phyloP scores from a whole-genome alignment of 176 grass and related monocot genomes.

The Typha latifolia region DNA sequence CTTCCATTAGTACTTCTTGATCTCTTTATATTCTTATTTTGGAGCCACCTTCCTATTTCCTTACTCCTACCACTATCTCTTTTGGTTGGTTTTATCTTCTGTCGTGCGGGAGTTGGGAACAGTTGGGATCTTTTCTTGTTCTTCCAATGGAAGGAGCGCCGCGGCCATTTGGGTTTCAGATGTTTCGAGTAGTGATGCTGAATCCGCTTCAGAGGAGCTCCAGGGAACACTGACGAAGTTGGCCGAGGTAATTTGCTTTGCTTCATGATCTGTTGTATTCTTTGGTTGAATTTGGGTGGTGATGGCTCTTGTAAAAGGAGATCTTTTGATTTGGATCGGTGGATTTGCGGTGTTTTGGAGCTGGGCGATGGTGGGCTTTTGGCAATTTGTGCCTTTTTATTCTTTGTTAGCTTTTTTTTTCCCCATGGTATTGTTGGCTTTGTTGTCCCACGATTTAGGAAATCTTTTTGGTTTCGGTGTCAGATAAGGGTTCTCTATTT shows the following conservation, averaged over 20 bases:
- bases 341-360: background rate
- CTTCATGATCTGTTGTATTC: background rate
- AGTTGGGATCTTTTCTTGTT: background rate
- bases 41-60: background rate
- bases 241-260: background rate
- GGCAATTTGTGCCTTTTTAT: background rate
- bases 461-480: background rate
- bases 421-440: background rate
- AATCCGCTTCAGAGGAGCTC: background rate
- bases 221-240: background rate
- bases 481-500: background rate
- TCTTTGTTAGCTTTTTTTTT: too few species aligned
- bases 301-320: background rate
- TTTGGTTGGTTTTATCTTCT: background rate
- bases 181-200: background rate
- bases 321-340: background rate
- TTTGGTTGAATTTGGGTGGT: background rate
- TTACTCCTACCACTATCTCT: background rate
- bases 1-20: conserved; percentile 1
- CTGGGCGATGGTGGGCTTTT: background rate
- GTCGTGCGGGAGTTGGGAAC: background rate
- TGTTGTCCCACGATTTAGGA: background rate
- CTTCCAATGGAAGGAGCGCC: background rate
- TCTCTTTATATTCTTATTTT: conserved; percentile 1
- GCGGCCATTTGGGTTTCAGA: conserved; percentile 2